A percentile compares a stretch with the other conserved stretches of the same genome.
Conservation (phyloP, 2,329 filamentous ascomycete genomes). For the Verticillium dahliae region DNA sequence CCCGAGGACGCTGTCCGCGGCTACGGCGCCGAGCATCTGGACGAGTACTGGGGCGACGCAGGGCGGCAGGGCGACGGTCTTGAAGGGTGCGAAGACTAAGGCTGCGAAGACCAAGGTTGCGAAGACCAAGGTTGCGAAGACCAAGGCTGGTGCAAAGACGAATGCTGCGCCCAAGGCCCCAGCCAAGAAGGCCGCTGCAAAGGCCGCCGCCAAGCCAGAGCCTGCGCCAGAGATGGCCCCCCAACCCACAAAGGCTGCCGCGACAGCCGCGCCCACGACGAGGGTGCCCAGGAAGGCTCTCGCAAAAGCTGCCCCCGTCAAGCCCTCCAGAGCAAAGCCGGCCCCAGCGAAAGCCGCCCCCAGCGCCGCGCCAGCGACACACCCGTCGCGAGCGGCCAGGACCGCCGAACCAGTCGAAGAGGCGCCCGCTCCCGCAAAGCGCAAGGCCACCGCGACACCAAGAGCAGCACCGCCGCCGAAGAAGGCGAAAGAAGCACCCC, state of each 20-base stretch:
- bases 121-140: background rate
- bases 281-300: background rate
- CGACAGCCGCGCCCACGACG: background rate
- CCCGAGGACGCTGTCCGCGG: conserved; percentile 6
- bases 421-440: background rate
- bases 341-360: background rate
- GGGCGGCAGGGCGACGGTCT: conserved; percentile 19
- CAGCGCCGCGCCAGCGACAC: background rate
- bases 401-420: background rate
- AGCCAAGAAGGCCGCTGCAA: background rate
- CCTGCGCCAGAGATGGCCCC: background rate
- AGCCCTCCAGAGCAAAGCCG: background rate
- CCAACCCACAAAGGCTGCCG: background rate
- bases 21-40: conserved; percentile 5
- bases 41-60: conserved; percentile 24
- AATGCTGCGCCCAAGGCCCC: background rate
- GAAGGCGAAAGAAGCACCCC: background rate
- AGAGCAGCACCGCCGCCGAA: background rate
- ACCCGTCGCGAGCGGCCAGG: background rate
- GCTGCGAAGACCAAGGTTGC: background rate
- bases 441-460: background rate
- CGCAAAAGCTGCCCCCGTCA: no score
- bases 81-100: conserved; percentile 7
- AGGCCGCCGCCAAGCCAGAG: background rate
- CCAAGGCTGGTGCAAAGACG: background rate